Conservation (phyloP, 208 protist species). For the Leishmania aethiopica region DNA sequence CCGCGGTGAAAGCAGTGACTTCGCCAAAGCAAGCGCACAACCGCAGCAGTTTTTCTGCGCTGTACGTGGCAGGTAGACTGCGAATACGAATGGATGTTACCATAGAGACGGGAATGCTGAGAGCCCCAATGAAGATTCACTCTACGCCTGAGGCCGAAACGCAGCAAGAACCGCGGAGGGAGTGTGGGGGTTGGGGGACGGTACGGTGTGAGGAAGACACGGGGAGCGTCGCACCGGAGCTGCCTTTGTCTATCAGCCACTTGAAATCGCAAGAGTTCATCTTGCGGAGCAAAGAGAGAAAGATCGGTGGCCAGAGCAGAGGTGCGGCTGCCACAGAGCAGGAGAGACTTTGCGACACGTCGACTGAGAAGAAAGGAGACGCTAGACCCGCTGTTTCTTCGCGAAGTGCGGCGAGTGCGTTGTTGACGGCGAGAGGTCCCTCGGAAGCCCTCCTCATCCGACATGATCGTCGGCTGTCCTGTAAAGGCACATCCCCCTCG, state of each 20-base stretch:
- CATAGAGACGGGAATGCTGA: conserved; percentile 33
- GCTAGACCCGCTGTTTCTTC: background rate
- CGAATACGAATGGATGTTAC: conserved; percentile 51
- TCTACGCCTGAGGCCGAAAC: background rate
- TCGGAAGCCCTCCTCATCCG: background rate
- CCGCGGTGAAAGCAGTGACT: conserved; percentile 35
- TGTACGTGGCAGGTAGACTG: conserved; percentile 40
- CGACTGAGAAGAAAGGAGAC: background rate
- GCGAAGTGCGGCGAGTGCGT: background rate
- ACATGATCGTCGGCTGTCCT: no score
- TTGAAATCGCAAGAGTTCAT: background rate
- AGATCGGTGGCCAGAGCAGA: background rate
- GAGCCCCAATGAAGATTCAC: background rate
- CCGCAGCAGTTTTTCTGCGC: conserved; percentile 53
- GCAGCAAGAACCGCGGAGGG: background rate
- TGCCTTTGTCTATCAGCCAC: background rate
- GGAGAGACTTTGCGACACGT: background rate
- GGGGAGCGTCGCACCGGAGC: background rate
- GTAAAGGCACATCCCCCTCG: background rate
- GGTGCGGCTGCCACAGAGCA: background rate
- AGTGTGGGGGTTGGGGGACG: background rate
- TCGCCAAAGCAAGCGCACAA: conserved; percentile 82
- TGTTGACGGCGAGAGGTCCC: no score
- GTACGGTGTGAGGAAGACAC: background rate
- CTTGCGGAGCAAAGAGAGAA: background rate